Percentiles rank a stretch among this genome's conserved stretches.
Evolutionary conservation across 805 yeast species (phyloP).

Genomic region (Ogataea neopini): DNA sequence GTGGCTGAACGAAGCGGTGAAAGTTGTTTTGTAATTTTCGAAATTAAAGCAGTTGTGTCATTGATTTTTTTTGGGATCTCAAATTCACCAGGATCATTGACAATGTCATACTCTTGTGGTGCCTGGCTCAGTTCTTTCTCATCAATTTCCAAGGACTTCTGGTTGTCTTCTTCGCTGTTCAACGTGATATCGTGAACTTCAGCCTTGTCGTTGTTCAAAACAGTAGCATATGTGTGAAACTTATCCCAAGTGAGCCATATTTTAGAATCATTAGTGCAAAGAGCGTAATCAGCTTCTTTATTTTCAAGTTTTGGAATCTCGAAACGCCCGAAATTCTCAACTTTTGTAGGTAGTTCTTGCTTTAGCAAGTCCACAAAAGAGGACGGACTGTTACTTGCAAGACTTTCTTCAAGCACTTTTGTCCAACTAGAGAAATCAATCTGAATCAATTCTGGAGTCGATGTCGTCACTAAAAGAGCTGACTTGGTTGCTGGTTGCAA

Average conservation of each 20-base stretch:
- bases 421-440: constrained; percentile 35
- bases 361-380: constrained; percentile 17
- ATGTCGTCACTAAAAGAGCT: constrained; percentile 22
- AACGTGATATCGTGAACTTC: constrained; percentile 17
- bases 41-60: constrained; percentile 2
- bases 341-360: constrained; percentile 25
- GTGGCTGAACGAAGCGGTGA: constrained; percentile 3
- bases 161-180: constrained; percentile 5
- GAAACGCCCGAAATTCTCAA: constrained; percentile 21
- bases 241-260: constrained; percentile 31
- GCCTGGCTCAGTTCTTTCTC: background rate
- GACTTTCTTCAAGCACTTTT: constrained; percentile 14
- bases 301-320: constrained; percentile 8
- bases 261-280: constrained; percentile 19
- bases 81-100: background rate
- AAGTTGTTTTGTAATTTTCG: constrained; percentile 15
- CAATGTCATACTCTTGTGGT: constrained; percentile 1
- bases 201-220: constrained; percentile 5
- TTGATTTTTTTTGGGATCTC: background rate
- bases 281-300: constrained; percentile 7
- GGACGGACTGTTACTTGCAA: constrained; percentile 21
- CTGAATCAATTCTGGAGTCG: constrained; percentile 24
- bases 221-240: constrained; percentile 20
- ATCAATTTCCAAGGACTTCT: background rate
- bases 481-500: constrained; percentile 25